A percentile compares a stretch with the other conserved stretches of the same genome.
Evolutionary conservation across 2,329 filamentous ascomycete species (phyloP).

Genomic region (Exophiala sp.): DNA sequence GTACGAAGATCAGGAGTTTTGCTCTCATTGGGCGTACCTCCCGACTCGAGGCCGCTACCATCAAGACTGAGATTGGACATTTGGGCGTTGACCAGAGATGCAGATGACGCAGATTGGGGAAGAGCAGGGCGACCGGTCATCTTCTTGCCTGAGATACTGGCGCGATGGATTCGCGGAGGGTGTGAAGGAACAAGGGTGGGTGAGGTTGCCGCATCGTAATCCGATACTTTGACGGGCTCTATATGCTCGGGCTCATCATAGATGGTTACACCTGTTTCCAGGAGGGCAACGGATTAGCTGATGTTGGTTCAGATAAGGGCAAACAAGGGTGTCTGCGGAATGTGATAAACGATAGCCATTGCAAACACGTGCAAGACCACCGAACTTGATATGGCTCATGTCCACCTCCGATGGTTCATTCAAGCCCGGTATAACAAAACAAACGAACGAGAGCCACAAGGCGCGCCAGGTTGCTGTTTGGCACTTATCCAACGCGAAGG

Average conservation of each 20-base stretch:
- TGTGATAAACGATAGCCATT: too few species aligned
- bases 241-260: slow-evolving; percentile 30
- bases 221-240: slow-evolving; percentile 13
- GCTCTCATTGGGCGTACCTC: slow-evolving; percentile 16
- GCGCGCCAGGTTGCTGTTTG: too few species aligned
- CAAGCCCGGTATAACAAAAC: too few species aligned
- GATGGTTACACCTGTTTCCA: slow-evolving; percentile 27
- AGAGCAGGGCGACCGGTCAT: slow-evolving; percentile 27
- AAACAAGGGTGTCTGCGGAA: neutral
- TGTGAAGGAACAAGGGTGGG: slow-evolving; percentile 19
- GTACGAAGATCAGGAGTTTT: slow-evolving; percentile 24
- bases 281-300: neutral
- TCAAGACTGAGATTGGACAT: slow-evolving; percentile 26
- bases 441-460: neutral
- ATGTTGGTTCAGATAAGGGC: neutral
- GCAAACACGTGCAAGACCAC: too few species aligned
- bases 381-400: too few species aligned
- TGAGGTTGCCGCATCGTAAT: slow-evolving; percentile 15
- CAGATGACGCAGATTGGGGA: slow-evolving; percentile 14
- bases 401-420: too few species aligned
- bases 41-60: slow-evolving; percentile 7
- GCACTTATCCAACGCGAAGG: neutral
- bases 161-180: slow-evolving; percentile 24
- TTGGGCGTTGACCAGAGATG: slow-evolving; percentile 12
- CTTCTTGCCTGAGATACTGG: slow-evolving; percentile 29